Conservation (phyloP, 2,329 filamentous ascomycete species). For the Dothideomycetes sp. region DNA sequence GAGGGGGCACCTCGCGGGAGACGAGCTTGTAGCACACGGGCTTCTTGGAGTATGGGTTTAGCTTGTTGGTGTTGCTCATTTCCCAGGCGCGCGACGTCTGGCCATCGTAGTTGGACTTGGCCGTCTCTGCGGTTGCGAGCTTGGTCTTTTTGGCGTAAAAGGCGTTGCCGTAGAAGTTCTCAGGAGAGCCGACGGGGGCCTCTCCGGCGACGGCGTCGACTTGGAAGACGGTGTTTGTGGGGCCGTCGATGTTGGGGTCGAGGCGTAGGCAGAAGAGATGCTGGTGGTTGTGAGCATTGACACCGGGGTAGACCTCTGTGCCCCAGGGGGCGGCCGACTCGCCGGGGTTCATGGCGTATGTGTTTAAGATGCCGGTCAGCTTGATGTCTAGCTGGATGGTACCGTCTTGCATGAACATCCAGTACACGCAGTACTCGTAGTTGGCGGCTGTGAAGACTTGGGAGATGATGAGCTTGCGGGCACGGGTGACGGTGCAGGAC, state of each 20-base stretch:
- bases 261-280: slow-evolving; percentile 87
- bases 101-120: slow-evolving; percentile 71
- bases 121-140: slow-evolving; percentile 56
- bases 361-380: slow-evolving; percentile 86
- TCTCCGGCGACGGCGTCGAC: slow-evolving; percentile 62
- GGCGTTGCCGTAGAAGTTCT: slow-evolving; percentile 84
- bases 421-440: slow-evolving; percentile 84
- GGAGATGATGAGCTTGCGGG: slow-evolving; percentile 74
- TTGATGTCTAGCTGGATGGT: slow-evolving; percentile 85
- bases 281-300: slow-evolving; percentile 94
- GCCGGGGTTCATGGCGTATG: slow-evolving; percentile 71
- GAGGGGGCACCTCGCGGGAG: slow-evolving; percentile 65
- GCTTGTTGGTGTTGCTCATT: slow-evolving; percentile 69
- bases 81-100: slow-evolving; percentile 77
- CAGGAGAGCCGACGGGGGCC: slow-evolving; percentile 64
- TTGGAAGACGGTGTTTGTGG: slow-evolving; percentile 63
- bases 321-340: slow-evolving; percentile 80
- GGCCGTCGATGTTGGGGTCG: slow-evolving; percentile 78
- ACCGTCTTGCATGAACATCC: slow-evolving; percentile 87
- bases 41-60: slow-evolving; percentile 81
- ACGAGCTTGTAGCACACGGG: slow-evolving; percentile 82
- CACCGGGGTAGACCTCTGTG: slow-evolving; percentile 79
- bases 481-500: slow-evolving; percentile 74
- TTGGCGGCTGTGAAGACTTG: slow-evolving; percentile 94
- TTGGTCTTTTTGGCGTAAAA: slow-evolving; percentile 81